These are phyloP conservation scores for Schizophyllum commune DNA, from an alignment of 1,284 basidiomycete species.

Conservation along the genomic window DNA sequence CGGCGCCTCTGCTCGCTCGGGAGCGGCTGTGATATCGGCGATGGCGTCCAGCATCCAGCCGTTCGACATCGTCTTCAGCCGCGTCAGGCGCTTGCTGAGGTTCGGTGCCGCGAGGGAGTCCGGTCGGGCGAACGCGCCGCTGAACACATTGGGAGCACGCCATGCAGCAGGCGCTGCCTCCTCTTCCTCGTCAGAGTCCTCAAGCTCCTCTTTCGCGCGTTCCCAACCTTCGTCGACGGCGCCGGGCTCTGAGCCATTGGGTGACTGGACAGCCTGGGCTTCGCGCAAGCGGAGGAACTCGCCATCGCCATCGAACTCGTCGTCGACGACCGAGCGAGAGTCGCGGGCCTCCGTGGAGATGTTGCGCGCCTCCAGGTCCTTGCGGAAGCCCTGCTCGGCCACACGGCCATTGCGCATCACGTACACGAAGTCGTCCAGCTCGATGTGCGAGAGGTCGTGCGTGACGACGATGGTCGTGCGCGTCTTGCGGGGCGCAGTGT, in stretches of 20 bases:
- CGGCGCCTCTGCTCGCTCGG: no score
- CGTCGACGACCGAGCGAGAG: slow-evolving; percentile 2
- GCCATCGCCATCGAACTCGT: slow-evolving; percentile 31
- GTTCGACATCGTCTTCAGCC: slow-evolving; percentile 29
- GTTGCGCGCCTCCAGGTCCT: slow-evolving; percentile 49
- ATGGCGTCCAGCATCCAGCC: slow-evolving; percentile 78
- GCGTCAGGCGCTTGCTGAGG: no score
- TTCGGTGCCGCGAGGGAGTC: no score
- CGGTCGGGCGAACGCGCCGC: no score
- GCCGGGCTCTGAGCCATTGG: slow-evolving; percentile 22
- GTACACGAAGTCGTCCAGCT: slow-evolving; percentile 79
- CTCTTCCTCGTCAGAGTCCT: slow-evolving; percentile 16
- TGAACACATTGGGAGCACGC: no score
- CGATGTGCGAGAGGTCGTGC: slow-evolving; percentile 88
- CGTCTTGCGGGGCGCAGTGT: slow-evolving; percentile 42
- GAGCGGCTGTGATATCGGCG: slow-evolving; percentile 48
- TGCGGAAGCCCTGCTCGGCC: slow-evolving; percentile 85
- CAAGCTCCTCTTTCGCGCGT: slow-evolving; percentile 15
- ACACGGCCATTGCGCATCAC: slow-evolving; percentile 79
- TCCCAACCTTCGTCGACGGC: slow-evolving; percentile 13
- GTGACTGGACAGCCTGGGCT: slow-evolving; percentile 31
- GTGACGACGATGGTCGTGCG: slow-evolving; percentile 95
- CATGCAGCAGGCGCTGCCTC: slow-evolving; percentile 7
- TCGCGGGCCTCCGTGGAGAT: slow-evolving; percentile 22
- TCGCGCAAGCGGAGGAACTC: slow-evolving; percentile 42